These are phyloP conservation scores for Fistulifera pelliculosa DNA, from an alignment of 108 stramenopile species.

Conservation along the genomic window DNA sequence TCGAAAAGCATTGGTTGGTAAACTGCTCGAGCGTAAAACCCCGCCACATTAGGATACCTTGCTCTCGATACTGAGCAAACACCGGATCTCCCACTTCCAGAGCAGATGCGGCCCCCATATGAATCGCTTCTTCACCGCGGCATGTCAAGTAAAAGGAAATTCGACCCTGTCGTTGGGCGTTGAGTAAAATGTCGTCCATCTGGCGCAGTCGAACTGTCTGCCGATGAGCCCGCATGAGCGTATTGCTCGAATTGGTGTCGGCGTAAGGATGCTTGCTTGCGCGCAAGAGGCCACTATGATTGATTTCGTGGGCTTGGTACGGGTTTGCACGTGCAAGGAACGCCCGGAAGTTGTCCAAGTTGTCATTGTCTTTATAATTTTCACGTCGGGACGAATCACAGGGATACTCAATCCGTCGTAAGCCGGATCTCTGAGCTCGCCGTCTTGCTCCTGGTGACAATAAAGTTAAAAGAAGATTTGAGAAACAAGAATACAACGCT, in stretches of 20 bases:
- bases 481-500: conserved; percentile 5
- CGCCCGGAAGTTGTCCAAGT: conserved; percentile 27
- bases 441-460: conserved; percentile 52
- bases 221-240: conserved; percentile 52
- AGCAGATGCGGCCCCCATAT: conserved; percentile 87
- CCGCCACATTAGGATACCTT: conserved; percentile 95
- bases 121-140: conserved; percentile 86
- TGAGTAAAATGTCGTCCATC: conserved; percentile 93
- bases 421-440: conserved; percentile 41
- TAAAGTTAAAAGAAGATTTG: conserved; percentile 1
- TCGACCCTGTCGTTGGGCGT: conserved; percentile 96
- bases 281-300: conserved; percentile 23
- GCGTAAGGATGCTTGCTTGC: conserved; percentile 31
- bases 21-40: conserved; percentile 93
- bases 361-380: conserved; percentile 3
- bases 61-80: conserved; percentile 95
- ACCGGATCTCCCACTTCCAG: conserved; percentile 70
- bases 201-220: conserved; percentile 87
- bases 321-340: conserved; percentile 30
- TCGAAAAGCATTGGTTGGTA: conserved; percentile 95
- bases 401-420: conserved; percentile 9
- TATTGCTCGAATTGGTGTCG: conserved; percentile 49
- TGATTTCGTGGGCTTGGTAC: conserved; percentile 27
- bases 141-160: conserved; percentile 95
- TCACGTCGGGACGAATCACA: background rate